phyloP scores from a whole-genome alignment of 768 basidiomycete species.

The Hygrophorus pudorinus region DNA sequence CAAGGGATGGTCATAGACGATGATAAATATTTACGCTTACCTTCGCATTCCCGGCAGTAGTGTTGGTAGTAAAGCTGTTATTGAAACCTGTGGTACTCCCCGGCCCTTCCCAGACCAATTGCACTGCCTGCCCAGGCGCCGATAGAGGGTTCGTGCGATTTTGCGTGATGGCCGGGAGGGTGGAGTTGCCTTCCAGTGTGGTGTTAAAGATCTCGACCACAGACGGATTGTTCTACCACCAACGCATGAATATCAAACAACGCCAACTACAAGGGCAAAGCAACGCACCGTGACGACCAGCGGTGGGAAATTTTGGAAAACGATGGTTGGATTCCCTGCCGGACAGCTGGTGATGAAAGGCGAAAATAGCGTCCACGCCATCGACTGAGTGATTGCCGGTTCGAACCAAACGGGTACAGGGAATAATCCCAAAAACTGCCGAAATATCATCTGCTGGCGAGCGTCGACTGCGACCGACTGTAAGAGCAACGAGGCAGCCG shows the following conservation, averaged over 20 bases:
- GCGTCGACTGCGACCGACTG: constrained; percentile 54
- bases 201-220: constrained; percentile 16
- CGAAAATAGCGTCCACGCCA: constrained; percentile 52
- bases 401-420: constrained; percentile 38
- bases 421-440: constrained; percentile 52
- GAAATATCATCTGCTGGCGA: constrained; percentile 56
- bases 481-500: constrained; percentile 39
- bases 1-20: no score
- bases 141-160: constrained; percentile 42
- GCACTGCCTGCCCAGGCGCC: constrained; percentile 31
- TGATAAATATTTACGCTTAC: no score
- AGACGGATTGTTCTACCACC: constrained; percentile 22
- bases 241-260: no score
- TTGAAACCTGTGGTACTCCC: constrained; percentile 44
- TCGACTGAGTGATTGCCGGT: constrained; percentile 46
- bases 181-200: constrained; percentile 22
- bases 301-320: constrained; percentile 47
- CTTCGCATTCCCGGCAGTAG: constrained; percentile 23
- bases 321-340: constrained; percentile 37
- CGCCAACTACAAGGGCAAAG: neutral
- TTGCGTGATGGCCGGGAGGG: constrained; percentile 38
- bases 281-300: constrained; percentile 28
- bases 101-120: constrained; percentile 45
- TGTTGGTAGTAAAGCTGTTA: constrained; percentile 38
- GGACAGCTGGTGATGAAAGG: constrained; percentile 46